Base-by-base conservation (phyloP, 441 rosid genomes). In the Adansonia gregorii region DNA sequence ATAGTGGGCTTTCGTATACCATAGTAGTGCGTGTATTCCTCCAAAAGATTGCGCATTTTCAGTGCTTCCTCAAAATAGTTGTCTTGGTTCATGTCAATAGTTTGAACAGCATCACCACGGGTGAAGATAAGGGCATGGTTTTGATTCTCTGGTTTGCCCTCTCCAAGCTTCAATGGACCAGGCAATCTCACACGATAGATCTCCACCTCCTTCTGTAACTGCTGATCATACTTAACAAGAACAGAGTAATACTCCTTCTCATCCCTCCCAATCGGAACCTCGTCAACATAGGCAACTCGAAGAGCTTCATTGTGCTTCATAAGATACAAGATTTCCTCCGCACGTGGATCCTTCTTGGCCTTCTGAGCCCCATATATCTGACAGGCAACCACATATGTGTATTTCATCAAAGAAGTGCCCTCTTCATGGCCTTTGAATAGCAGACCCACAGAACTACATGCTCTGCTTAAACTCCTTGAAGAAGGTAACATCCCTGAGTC, bases 1-100 rank as follows among this genome's bases (percentile, higher is more conserved):
- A 91, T 91, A 22, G 94, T 89, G 61, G 94, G 93, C 74, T 89
- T 89, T 67, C 94, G 85, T 12, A 85, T 84, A 75, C 94, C 94
- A 49, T 87, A 86, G 75, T 79, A 76, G 68, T 19, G 78, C 67
- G 65, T 85, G 82, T 68, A 91, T 80, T 91, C 94, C 83, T 89
- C 93, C 77, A 91, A 84, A 69, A 91, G 84, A 82, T 89, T 91
- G 69, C 93, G 77, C 89, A 91, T 83, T 83, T 91, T 91, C 76
- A 91, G 92, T 61, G 94, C 90, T 82, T 91, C 94, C 82, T 91
- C 94, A 27, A 88, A 91, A 78, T 91, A 91, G 80, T 56, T 91
- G 80, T 91, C 94, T 79, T 91, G 94, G 85, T 91, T 91, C 94
- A 91, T 91, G 75, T 91, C 93, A 35, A 91, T 91, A n/a, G 94